Evolutionary conservation across 768 basidiomycete genomes (phyloP), one percentile per base, ranked within the genome.

Genomic region (Lentinula edodes): DNA sequence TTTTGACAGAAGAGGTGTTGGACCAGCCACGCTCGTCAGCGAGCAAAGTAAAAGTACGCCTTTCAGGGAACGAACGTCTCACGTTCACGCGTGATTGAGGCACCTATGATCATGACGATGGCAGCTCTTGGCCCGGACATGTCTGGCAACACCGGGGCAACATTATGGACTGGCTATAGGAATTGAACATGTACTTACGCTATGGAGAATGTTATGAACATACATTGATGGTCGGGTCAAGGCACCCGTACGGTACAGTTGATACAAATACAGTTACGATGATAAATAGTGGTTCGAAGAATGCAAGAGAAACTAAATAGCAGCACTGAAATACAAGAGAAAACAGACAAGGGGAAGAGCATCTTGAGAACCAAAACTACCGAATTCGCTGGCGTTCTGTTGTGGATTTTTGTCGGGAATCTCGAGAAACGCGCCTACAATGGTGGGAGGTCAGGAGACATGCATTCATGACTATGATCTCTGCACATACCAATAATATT

Each of bases 401-500:
- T 42, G 72, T 66, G 39, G 76, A 78, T 69, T 81, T 82, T 65
- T 80, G 80, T 36, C 74, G 66, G 5, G 76, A 66, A 65, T 86
- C 83, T 64, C 84, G 71, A 18, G 89, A 90, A 8, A 96, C 90
- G 45, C 94, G 89, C 93, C 94, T 95, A 69, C 20, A 39, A 39
- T 52, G 54, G 56, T 52, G 51, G 41, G 6, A 63, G 57, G 56
- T 50, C 42, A 61, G 50, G 18, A 52, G 34, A 46, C 20, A n/a
- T n/a, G n/a, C n/a, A 58, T 7, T n/a, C 5, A 57, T n/a, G 13
- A 35, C 39, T 9, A 51, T n/a, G 23, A 52, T 23, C 5, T 41
- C 5, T 16, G 16, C 35, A 71, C 86, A 67, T 64, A 92, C 94
- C 94, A 97, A 71, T 93, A 98, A 69, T 94, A 88, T 66, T 97